Conservation (phyloP, 2,329 filamentous ascomycete genomes). For the Verticillium isaacii region DNA sequence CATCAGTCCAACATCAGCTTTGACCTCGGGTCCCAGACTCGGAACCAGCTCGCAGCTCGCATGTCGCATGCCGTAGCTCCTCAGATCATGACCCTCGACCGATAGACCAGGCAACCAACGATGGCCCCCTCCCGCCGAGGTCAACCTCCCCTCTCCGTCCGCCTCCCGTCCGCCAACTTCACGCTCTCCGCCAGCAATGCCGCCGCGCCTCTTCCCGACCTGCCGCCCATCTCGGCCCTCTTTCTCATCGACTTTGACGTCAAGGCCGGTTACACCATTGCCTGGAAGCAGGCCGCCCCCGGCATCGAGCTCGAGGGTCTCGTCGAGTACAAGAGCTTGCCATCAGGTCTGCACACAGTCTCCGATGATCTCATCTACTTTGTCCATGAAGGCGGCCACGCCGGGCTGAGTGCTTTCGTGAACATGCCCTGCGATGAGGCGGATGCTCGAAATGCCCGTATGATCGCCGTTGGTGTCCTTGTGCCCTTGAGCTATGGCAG, state of each 20-base stretch:
- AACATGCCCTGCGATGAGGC: conserved; percentile 75
- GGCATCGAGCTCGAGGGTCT: conserved; percentile 75
- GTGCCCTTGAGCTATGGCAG: conserved; percentile 82
- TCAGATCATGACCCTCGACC: neutral
- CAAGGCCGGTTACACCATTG: conserved; percentile 85
- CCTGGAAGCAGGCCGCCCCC: conserved; percentile 73
- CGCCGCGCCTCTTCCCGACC: conserved; percentile 31
- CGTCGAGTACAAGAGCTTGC: conserved; percentile 94
- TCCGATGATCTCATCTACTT: conserved; percentile 91
- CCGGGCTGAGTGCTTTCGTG: conserved; percentile 87
- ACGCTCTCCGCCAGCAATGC: conserved; percentile 18
- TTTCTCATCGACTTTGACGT: conserved; percentile 92
- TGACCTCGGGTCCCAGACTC: neutral
- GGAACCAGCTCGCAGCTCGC: neutral
- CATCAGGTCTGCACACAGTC: conserved; percentile 87
- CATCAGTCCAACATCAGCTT: neutral
- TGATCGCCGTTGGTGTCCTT: conserved; percentile 86
- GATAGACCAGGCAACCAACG: neutral
- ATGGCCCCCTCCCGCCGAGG: conserved; percentile 26
- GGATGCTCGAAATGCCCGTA: conserved; percentile 78
- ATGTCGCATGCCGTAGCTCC: neutral
- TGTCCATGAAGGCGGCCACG: conserved; percentile 72
- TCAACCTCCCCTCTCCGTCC: conserved; percentile 34
- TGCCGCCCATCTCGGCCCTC: conserved; percentile 66
- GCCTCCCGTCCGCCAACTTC: conserved; percentile 21